Conservation (phyloP, 345 rosid species). For the Corchorus capsularis region DNA sequence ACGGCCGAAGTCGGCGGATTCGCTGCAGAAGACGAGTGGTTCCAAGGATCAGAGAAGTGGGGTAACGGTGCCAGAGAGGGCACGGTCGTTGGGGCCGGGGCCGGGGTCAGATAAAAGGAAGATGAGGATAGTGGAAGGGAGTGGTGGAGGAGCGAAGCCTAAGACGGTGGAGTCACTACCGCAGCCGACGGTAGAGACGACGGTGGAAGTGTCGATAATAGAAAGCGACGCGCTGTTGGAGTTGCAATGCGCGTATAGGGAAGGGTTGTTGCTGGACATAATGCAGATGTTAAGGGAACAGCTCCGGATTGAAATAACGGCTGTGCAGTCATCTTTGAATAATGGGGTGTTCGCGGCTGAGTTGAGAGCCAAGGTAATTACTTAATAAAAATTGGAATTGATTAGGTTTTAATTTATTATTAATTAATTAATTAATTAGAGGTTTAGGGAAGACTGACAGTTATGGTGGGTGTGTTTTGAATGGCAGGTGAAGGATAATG, state of each 20-base stretch:
- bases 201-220: conserved; percentile 90
- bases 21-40: conserved; percentile 35
- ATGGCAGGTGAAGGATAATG: conserved; percentile 67
- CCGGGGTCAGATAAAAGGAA: conserved; percentile 51
- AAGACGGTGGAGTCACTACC: conserved; percentile 39
- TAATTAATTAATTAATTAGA: not conserved
- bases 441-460: not conserved
- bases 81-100: conserved; percentile 26
- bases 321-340: conserved; percentile 63
- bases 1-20: conserved; percentile 34
- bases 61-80: conserved; percentile 33
- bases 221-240: conserved; percentile 85
- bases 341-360: conserved; percentile 64
- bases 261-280: conserved; percentile 76
- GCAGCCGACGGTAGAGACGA: conserved; percentile 23
- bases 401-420: not conserved
- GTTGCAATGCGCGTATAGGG: conserved; percentile 69
- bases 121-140: conserved; percentile 49
- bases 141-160: conserved; percentile 41
- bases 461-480: not conserved
- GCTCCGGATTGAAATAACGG: conserved; percentile 63
- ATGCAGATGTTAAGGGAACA: conserved; percentile 71
- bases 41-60: conserved; percentile 44
- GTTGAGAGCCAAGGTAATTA: conserved; percentile 79
- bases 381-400: not conserved